Percentiles rank a stretch among this genome's conserved stretches.
Evolutionary conservation across 1,284 basidiomycete genomes (phyloP).

Genomic region (Heterobasidion occidentale): DNA sequence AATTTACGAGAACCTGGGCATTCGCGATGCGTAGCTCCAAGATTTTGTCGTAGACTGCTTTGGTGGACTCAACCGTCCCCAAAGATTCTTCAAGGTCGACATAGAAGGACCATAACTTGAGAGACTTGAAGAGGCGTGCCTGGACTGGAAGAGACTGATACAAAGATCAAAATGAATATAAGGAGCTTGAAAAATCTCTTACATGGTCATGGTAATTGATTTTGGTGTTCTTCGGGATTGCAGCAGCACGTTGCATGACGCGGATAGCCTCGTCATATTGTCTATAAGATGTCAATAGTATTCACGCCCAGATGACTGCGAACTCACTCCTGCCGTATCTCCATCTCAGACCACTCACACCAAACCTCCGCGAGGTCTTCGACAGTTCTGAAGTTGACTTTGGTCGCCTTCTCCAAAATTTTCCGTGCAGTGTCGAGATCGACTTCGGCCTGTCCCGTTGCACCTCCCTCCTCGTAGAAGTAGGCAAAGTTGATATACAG

Average conservation of each 20-base stretch:
- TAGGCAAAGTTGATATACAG: constrained; percentile 95
- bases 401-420: constrained; percentile 87
- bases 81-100: constrained; percentile 97
- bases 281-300: constrained; percentile 31
- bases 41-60: constrained; percentile 94
- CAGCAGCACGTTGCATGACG: constrained; percentile 93
- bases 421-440: constrained; percentile 86
- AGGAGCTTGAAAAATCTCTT: constrained; percentile 20
- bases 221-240: constrained; percentile 84
- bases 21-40: constrained; percentile 98
- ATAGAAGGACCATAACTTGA: constrained; percentile 99
- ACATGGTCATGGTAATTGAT: constrained; percentile 96
- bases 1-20: constrained; percentile 96
- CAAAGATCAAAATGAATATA: neutral
- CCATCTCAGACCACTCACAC: constrained; percentile 99
- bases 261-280: constrained; percentile 94
- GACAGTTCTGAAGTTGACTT: constrained; percentile 90
- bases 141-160: constrained; percentile 76
- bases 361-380: constrained; percentile 98
- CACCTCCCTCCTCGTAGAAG: constrained; percentile 96
- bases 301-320: constrained; percentile 1
- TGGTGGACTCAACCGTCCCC: constrained; percentile 87
- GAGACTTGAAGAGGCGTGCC: constrained; percentile 89
- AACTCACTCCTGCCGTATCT: constrained; percentile 87
- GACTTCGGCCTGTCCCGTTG: constrained; percentile 65